Base-by-base conservation (phyloP, 768 basidiomycete species). In the Russula sp. region DNA sequence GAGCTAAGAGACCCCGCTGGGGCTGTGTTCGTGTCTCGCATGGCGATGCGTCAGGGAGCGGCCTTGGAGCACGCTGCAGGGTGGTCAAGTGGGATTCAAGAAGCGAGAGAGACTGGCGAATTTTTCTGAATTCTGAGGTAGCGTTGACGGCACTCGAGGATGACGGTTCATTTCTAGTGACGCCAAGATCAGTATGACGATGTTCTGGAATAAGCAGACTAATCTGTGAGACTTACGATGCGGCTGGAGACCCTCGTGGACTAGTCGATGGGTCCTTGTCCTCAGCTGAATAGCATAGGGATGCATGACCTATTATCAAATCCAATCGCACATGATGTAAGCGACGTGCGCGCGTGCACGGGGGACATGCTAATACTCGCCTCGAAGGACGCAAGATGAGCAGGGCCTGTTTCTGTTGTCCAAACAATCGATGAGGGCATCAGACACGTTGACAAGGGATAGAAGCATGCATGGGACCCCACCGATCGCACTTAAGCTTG, bases 401-500 rank as follows among this genome's bases (percentile, higher is more conserved):
- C 68, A 69, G 11, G 68, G 68, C 30, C 66, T 55, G 13, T 69
- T 69, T 20, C 68, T 69, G 52, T 16, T 26, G 7, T 58, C 48
- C 11, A 48, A 50, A 38, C 1, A 22, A 50, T 55, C 40, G 56
- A 49, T 30, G 22, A 32, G 52, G 18, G 34, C 11, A 28, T 28
- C 7, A 36, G 13, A 22, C 13, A 22, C 22, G 40, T 32, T 20
- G 34, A 16, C 22, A 28, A 48, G 14, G 54, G 28, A 30, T 34
- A 5, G 24, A 34, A 24, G 18, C 2, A 24, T 32, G 18, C 2
- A 24, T 32, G 28, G 48, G 46, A 38, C 28, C 56, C 34, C 46
- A 69, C 68, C 68, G 61, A 42, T 68, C 67, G 20, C 67, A 68
- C n/a, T 68, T 69, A 59, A 69, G 66, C 59, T 69, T 69, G 62